A percentile compares a stretch with the other conserved stretches of the same genome.
Evolutionary conservation across 2,329 filamentous ascomycete species (phyloP).

Genomic region (Fonsecaea monophora): DNA sequence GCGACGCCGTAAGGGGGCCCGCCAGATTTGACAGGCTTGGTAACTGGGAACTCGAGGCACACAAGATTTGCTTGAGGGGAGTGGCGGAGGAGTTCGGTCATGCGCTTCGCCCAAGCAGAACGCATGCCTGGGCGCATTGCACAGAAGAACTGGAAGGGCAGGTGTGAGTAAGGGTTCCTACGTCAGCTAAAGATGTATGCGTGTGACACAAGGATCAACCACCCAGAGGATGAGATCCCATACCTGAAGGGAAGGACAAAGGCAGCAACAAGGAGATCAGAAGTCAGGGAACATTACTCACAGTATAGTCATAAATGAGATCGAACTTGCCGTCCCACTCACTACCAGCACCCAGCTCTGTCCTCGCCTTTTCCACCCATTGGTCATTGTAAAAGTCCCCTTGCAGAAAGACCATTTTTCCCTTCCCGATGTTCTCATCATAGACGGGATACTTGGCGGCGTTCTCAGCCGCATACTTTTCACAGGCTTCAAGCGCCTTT

Average conservation of each 20-base stretch:
- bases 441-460: conserved; percentile 47
- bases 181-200: background rate
- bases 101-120: conserved; percentile 64
- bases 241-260: background rate
- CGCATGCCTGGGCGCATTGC: conserved; percentile 63
- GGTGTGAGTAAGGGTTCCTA: conserved; percentile 15
- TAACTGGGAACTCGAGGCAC: conserved; percentile 78
- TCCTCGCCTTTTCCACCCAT: conserved; percentile 45
- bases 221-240: background rate
- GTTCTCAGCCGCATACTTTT: conserved; percentile 45
- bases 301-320: conserved; percentile 69
- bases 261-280: background rate
- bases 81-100: conserved; percentile 60
- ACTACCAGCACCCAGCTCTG: conserved; percentile 41
- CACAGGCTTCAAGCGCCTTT: conserved; percentile 52
- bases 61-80: conserved; percentile 59
- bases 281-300: conserved; percentile 44
- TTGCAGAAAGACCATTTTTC: conserved; percentile 50
- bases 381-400: conserved; percentile 56
- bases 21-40: conserved; percentile 67
- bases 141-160: conserved; percentile 62
- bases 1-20: conserved; percentile 78
- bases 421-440: conserved; percentile 47
- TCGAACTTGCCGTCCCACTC: conserved; percentile 48
- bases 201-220: background rate